Conservation (phyloP, 768 basidiomycete species). For the Suillus cothurnatus region DNA sequence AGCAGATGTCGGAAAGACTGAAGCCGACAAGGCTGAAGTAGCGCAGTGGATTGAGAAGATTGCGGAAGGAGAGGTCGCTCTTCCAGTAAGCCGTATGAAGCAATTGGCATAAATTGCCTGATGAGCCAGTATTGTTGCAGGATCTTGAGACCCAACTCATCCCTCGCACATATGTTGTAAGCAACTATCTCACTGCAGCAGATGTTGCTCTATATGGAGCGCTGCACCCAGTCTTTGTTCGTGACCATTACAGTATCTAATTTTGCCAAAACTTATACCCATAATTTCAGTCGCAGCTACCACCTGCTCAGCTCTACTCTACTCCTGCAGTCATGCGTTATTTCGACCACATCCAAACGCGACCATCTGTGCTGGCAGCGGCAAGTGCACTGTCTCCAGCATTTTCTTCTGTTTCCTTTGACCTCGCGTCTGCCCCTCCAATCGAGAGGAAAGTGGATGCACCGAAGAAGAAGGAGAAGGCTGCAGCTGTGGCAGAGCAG, state of each 20-base stretch:
- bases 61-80: conserved; percentile 45
- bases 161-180: conserved; percentile 83
- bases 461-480: conserved; percentile 79
- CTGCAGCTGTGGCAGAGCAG: conserved; percentile 36
- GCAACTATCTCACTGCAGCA: conserved; percentile 83
- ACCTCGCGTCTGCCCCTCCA: conserved; percentile 75
- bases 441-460: conserved; percentile 71
- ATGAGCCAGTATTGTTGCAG: conserved; percentile 40
- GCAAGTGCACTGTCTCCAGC: conserved; percentile 53
- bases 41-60: conserved; percentile 71
- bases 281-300: conserved; percentile 60
- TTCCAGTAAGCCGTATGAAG: conserved; percentile 47
- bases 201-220: conserved; percentile 90
- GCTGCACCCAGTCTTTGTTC: conserved; percentile 81
- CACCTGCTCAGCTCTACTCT: conserved; percentile 72
- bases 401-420: conserved; percentile 63
- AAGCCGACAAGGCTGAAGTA: conserved; percentile 66
- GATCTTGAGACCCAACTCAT: conserved; percentile 70
- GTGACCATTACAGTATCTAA: conserved; percentile 25
- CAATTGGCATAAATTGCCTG: not conserved
- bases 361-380: conserved; percentile 59
- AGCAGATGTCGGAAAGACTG: conserved; percentile 51
- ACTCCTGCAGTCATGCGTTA: conserved; percentile 88
- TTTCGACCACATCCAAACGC: conserved; percentile 91
- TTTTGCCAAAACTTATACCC: conserved; percentile 15